phyloP scores from a whole-genome alignment of 2,329 filamentous ascomycete genomes.

The Westerdykella ornata region DNA sequence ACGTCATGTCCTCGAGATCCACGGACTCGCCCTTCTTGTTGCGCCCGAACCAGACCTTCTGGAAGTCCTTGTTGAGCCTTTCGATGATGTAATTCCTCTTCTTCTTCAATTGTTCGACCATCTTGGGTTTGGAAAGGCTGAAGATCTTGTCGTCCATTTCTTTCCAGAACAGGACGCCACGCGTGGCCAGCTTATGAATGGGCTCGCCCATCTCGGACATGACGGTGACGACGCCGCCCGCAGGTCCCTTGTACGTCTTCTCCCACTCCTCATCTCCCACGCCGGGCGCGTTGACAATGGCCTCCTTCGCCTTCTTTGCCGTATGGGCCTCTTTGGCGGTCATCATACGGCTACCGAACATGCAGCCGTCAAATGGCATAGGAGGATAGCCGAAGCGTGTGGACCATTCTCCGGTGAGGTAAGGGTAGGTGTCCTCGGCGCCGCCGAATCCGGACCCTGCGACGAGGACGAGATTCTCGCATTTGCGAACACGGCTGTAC shows the following conservation, averaged over 20 bases:
- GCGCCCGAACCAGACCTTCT: constrained; percentile 46
- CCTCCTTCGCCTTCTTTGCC: constrained; percentile 39
- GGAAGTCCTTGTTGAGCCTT: constrained; percentile 45
- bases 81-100: constrained; percentile 43
- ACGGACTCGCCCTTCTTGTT: constrained; percentile 40
- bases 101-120: constrained; percentile 39
- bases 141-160: constrained; percentile 99
- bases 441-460: constrained; percentile 46
- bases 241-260: constrained; percentile 56
- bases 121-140: constrained; percentile 76
- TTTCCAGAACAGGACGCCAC: constrained; percentile 93
- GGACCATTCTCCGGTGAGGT: constrained; percentile 44
- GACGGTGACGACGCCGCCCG: constrained; percentile 92
- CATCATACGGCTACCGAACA: constrained; percentile 46
- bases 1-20: constrained; percentile 46
- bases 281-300: constrained; percentile 41
- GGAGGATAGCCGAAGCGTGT: constrained; percentile 38
- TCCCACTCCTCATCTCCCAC: constrained; percentile 43
- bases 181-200: constrained; percentile 96
- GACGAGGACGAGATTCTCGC: constrained; percentile 43
- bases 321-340: constrained; percentile 44
- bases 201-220: constrained; percentile 99
- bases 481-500: constrained; percentile 42
- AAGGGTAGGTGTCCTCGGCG: constrained; percentile 44
- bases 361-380: constrained; percentile 45